phyloP scores from a whole-genome alignment of 768 basidiomycete genomes.

The Infundibulicybe gibba region DNA sequence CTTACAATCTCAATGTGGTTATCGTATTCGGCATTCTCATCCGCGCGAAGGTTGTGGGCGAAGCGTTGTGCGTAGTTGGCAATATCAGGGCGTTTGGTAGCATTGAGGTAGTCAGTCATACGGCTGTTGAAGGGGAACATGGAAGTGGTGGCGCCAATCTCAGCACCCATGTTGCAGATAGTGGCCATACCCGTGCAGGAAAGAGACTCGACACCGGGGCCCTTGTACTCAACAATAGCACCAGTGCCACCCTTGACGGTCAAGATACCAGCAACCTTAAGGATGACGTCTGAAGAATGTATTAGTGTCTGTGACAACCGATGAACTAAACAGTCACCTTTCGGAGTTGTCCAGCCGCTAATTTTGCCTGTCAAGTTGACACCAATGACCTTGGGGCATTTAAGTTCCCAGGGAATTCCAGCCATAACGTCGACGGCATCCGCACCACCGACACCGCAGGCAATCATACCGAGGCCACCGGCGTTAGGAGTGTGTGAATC shows the following conservation, averaged over 20 bases:
- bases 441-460: slow-evolving; percentile 98
- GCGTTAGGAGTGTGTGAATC: slow-evolving; percentile 99
- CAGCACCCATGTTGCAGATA: slow-evolving; percentile 99
- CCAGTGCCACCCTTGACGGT: slow-evolving; percentile 99
- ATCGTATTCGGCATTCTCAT: slow-evolving; percentile 90
- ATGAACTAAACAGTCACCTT: slow-evolving; percentile 53
- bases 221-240: slow-evolving; percentile 96
- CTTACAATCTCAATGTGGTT: slow-evolving; percentile 87
- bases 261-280: slow-evolving; percentile 98
- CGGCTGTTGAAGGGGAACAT: slow-evolving; percentile 97
- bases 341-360: slow-evolving; percentile 95
- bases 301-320: slow-evolving; percentile 6
- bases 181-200: slow-evolving; percentile 99
- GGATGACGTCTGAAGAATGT: slow-evolving; percentile 75
- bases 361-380: slow-evolving; percentile 96
- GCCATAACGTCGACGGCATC: slow-evolving; percentile 99
- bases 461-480: slow-evolving; percentile 98
- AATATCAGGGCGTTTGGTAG: slow-evolving; percentile 84
- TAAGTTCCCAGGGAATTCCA: slow-evolving; percentile 96
- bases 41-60: slow-evolving; percentile 86
- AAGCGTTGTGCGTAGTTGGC: slow-evolving; percentile 88
- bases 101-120: slow-evolving; percentile 90
- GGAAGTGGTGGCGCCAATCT: slow-evolving; percentile 98
- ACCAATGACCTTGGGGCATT: slow-evolving; percentile 99
- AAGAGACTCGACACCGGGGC: slow-evolving; percentile 91